Evolutionary conservation across 129 eudicot species (phyloP).

Genomic region (Tanacetum coccineum): DNA sequence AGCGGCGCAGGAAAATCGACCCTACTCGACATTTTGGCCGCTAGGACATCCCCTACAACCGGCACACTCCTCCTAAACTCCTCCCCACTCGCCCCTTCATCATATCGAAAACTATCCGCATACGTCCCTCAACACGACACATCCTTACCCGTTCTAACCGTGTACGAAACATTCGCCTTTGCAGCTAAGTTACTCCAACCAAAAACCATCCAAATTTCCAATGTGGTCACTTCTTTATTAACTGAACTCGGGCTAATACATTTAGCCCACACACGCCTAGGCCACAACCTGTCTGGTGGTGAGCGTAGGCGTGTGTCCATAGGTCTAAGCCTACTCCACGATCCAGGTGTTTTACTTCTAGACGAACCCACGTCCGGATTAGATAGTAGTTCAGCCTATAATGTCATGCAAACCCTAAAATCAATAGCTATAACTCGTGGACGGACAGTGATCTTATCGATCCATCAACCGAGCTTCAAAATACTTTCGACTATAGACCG

Average conservation of each 20-base stretch:
- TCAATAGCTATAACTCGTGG: slow-evolving; percentile 50
- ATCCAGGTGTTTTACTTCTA: slow-evolving; percentile 77
- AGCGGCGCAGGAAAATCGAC: slow-evolving; percentile 98
- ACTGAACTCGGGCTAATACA: slow-evolving; percentile 64
- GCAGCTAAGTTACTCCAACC: slow-evolving; percentile 74
- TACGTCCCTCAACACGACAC: slow-evolving; percentile 93
- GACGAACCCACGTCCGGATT: slow-evolving; percentile 98
- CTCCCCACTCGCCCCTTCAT: slow-evolving; percentile 50
- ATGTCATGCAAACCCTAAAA: slow-evolving; percentile 73
- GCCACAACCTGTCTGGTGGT: slow-evolving; percentile 70
- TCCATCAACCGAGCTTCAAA: slow-evolving; percentile 96
- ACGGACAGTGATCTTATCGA: slow-evolving; percentile 70
- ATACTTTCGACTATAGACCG: slow-evolving; percentile 67
- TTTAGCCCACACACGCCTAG: slow-evolving; percentile 47
- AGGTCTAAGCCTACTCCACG: slow-evolving; percentile 78
- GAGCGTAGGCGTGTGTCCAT: slow-evolving; percentile 82
- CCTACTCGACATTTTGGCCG: slow-evolving; percentile 87
- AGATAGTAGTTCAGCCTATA: slow-evolving; percentile 81
- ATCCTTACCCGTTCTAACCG: slow-evolving; percentile 66
- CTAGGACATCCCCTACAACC: slow-evolving; percentile 59
- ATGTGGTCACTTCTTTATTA: slow-evolving; percentile 46
- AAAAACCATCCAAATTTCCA: slow-evolving; percentile 24
- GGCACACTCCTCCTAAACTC: slow-evolving; percentile 76
- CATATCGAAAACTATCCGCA: slow-evolving; percentile 74
- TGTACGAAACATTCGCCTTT: slow-evolving; percentile 74